Conservation (phyloP, 1,284 basidiomycete genomes). For the Apiotrichum mycotoxinovorans region DNA sequence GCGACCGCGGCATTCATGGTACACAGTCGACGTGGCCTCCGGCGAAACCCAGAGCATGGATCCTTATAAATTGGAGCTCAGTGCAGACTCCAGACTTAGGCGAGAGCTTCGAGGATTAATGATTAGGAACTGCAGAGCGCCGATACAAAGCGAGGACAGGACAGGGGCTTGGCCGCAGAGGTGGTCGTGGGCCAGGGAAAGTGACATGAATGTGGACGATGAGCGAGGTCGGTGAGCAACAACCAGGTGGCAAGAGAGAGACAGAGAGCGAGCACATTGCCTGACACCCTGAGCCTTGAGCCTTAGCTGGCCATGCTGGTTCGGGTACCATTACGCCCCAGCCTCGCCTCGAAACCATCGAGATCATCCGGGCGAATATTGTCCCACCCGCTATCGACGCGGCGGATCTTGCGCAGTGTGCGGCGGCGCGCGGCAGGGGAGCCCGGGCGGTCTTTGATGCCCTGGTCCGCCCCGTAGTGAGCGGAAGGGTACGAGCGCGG, state of each 20-base stretch:
- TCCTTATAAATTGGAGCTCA: no score
- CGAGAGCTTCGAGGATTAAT: no score
- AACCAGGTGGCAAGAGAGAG: background rate
- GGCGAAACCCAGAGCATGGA: no score
- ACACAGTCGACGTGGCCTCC: no score
- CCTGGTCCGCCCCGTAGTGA: background rate
- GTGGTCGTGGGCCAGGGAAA: no score
- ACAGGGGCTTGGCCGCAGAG: no score
- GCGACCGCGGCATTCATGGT: no score
- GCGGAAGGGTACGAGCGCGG: background rate
- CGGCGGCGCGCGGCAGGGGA: background rate
- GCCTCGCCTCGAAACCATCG: constrained; percentile 1
- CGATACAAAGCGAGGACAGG: no score
- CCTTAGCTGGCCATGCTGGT: background rate
- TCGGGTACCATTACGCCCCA: background rate
- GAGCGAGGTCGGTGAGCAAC: no score
- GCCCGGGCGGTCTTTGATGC: background rate
- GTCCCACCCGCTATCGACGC: constrained; percentile 4
- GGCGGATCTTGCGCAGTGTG: background rate
- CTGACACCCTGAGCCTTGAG: background rate
- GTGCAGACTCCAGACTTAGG: no score
- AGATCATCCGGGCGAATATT: constrained; percentile 2
- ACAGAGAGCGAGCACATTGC: background rate
- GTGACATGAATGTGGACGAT: no score
- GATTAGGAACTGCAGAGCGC: no score